Evolutionary conservation across 192 early-diverging fungal genomes (phyloP).

Genomic region (Entomortierella chlamydospora): DNA sequence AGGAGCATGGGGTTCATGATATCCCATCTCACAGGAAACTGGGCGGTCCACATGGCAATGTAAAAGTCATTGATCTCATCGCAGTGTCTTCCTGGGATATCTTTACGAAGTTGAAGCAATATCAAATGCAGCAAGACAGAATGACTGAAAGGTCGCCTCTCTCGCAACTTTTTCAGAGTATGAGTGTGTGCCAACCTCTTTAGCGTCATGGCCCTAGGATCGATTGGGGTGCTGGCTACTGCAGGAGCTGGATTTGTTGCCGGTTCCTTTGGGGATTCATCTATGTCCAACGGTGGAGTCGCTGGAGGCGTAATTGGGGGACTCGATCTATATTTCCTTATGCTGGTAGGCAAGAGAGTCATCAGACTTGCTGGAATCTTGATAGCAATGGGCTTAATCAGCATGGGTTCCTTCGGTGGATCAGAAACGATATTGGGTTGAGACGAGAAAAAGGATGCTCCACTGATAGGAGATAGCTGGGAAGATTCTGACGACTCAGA

Average conservation of each 20-base stretch:
- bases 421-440: not conserved
- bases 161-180: slow-evolving; percentile 27
- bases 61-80: slow-evolving; percentile 46
- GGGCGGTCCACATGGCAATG: slow-evolving; percentile 16
- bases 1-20: slow-evolving; percentile 2
- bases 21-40: slow-evolving; percentile 26
- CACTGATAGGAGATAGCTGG: slow-evolving; percentile 31
- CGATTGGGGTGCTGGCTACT: not conserved
- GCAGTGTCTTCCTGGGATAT: slow-evolving; percentile 27
- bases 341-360: slow-evolving; percentile 22
- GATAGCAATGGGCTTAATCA: slow-evolving; percentile 20
- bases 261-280: not conserved
- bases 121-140: slow-evolving; percentile 26
- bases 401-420: not conserved
- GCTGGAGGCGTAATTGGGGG: slow-evolving; percentile 2
- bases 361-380: slow-evolving; percentile 35
- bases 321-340: not conserved
- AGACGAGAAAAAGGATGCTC: slow-evolving; percentile 36
- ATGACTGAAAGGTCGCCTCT: slow-evolving; percentile 33
- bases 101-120: slow-evolving; percentile 22
- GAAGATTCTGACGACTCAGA: slow-evolving; percentile 29
- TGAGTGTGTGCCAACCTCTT: slow-evolving; percentile 37
- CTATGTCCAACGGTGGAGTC: slow-evolving; percentile 6
- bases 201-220: slow-evolving; percentile 27
- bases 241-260: no score